Percentiles rank a stretch among this genome's conserved stretches.
phyloP scores from a whole-genome alignment of 2,329 filamentous ascomycete species.

The Penicillium sp. region DNA sequence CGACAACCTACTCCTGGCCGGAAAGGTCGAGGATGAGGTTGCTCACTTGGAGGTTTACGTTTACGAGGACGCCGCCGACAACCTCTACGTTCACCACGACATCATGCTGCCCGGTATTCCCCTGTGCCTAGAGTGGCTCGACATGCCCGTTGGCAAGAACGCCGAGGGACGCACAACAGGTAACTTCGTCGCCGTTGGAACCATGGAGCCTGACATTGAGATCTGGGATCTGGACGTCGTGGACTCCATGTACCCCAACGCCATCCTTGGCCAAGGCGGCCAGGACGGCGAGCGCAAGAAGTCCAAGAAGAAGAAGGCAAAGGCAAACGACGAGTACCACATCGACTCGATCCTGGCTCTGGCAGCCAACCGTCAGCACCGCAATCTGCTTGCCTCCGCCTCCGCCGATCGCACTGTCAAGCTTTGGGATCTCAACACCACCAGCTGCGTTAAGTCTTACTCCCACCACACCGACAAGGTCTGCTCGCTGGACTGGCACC shows the following conservation, averaged over 20 bases:
- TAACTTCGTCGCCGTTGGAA: constrained; percentile 93
- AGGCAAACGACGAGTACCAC: constrained; percentile 88
- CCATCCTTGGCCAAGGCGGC: constrained; percentile 79
- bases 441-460: constrained; percentile 94
- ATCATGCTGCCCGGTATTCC: constrained; percentile 98
- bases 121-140: constrained; percentile 92
- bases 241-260: constrained; percentile 97
- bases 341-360: constrained; percentile 91
- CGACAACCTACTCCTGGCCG: constrained; percentile 88
- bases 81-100: constrained; percentile 98
- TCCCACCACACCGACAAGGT: constrained; percentile 96
- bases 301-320: constrained; percentile 89
- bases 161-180: constrained; percentile 67
- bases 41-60: constrained; percentile 96
- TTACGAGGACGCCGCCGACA: constrained; percentile 92
- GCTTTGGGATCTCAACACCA: constrained; percentile 92
- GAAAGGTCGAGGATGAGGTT: constrained; percentile 94
- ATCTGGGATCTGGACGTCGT: constrained; percentile 96
- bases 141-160: constrained; percentile 79
- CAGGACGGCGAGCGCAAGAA: constrained; percentile 61
- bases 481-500: constrained; percentile 93
- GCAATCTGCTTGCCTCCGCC: constrained; percentile 89
- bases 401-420: constrained; percentile 98
- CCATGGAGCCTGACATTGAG: constrained; percentile 98
- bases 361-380: constrained; percentile 87